These are phyloP conservation scores for Massospora cicadina DNA, from an alignment of 371 early-diverging fungal species.

Conservation along the genomic window DNA sequence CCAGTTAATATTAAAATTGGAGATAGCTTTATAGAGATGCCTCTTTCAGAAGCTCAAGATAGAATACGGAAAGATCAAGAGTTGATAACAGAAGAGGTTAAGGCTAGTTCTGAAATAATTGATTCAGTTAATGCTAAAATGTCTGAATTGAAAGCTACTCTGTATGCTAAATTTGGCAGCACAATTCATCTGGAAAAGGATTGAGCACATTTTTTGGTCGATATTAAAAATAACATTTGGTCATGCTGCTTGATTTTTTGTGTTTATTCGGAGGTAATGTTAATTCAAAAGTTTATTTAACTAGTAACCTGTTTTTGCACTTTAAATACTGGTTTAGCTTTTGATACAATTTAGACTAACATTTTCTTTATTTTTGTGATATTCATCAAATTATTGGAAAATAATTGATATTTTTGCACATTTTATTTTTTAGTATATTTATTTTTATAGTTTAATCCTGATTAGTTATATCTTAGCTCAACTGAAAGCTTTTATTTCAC, in stretches of 20 bases:
- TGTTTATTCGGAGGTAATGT: too few species aligned
- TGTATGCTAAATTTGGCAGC: slow-evolving; percentile 86
- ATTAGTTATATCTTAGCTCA: too few species aligned
- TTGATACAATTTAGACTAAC: too few species aligned
- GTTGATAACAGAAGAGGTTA: slow-evolving; percentile 37
- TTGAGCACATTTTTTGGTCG: slow-evolving; percentile 16
- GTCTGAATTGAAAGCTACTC: slow-evolving; percentile 59
- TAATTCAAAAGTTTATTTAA: too few species aligned
- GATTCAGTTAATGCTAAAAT: slow-evolving; percentile 20
- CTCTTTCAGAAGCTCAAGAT: slow-evolving; percentile 51
- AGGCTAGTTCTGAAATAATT: slow-evolving; percentile 21
- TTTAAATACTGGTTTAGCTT: too few species aligned
- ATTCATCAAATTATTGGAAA: too few species aligned
- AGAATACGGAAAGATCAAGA: slow-evolving; percentile 44
- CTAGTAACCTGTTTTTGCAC: too few species aligned
- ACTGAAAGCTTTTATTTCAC: too few species aligned
- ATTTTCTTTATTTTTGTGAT: too few species aligned
- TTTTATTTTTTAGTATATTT: too few species aligned
- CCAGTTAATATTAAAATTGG: slow-evolving; percentile 49
- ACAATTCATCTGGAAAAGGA: slow-evolving; percentile 85
- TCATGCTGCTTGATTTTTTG: background rate
- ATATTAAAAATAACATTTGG: background rate
- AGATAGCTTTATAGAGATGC: slow-evolving; percentile 66
- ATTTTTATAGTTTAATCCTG: too few species aligned
- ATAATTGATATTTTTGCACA: too few species aligned